A percentile compares a stretch with the other conserved stretches of the same genome.
Evolutionary conservation across 495 filamentous ascomycete species (phyloP).

Genomic region (Penicillium tannophilum): DNA sequence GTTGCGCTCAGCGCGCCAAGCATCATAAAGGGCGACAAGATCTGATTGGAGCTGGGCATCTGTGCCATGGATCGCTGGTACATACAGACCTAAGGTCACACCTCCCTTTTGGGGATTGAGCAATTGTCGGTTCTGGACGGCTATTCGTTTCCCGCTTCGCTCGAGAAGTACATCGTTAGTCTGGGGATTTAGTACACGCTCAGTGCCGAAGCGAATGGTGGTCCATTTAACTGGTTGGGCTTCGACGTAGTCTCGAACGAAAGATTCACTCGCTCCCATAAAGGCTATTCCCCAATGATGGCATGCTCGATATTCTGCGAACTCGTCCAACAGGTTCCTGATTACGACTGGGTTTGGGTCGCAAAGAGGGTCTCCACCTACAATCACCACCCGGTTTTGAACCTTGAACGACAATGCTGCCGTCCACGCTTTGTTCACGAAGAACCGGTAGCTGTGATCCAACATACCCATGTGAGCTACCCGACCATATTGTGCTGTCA

Average conservation of each 20-base stretch:
- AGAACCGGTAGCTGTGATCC: conserved; percentile 45
- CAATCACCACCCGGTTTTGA: conserved; percentile 36
- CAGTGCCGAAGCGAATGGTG: conserved; percentile 41
- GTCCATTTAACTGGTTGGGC: conserved; percentile 31
- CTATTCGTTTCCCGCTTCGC: conserved; percentile 39
- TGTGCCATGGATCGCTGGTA: conserved; percentile 28
- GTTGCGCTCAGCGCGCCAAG: conserved; percentile 42
- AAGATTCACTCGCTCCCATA: conserved; percentile 39
- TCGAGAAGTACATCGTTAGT: conserved; percentile 45
- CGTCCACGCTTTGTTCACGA: conserved; percentile 37
- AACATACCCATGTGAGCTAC: conserved; percentile 51
- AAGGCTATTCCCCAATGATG: conserved; percentile 37
- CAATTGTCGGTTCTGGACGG: conserved; percentile 39
- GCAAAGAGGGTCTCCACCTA: conserved; percentile 46
- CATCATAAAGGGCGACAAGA: conserved; percentile 39
- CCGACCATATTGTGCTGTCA: conserved; percentile 37
- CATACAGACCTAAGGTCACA: conserved; percentile 37
- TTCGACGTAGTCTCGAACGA: conserved; percentile 26
- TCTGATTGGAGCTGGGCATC: conserved; percentile 33
- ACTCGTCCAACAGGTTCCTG: conserved; percentile 35
- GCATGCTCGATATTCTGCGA: conserved; percentile 33
- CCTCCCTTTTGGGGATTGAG: conserved; percentile 37
- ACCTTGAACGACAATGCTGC: conserved; percentile 45
- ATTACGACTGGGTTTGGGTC: conserved; percentile 18
- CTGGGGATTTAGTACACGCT: conserved; percentile 45